Evolutionary conservation across 192 early-diverging fungal species (phyloP), one percentile per base, ranked within the genome.

Genomic region (Dissophora globulifera): DNA sequence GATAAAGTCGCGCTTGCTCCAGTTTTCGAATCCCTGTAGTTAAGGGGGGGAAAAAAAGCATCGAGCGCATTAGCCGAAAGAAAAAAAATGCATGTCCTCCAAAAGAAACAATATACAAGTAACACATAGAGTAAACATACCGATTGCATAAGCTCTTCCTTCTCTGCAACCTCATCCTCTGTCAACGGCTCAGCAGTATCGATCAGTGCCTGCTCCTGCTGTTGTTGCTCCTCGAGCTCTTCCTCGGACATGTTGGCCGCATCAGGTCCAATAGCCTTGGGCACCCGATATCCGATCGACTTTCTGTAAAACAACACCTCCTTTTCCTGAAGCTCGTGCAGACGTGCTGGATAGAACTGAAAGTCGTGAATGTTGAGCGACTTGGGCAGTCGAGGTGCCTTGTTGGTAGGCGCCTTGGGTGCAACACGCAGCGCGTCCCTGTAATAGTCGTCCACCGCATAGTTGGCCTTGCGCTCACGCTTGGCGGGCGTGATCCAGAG

Each of bases 401-500:
- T 85, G 41, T 81, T 83, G 3, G 80, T 59, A 15, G 81, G 60
- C 2, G 87, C 58, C 61, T 92, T 94, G 23, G 86, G 50, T 20
- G 81, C 83, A 41, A 87, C 81, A 17, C 92, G 87, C 38, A 97
- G 79, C 1, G 92, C 91, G 69, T 95, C 94, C 67, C 92, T 92
- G 62, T 95, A 97, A 78, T 95, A 97, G 72, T 95, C 93, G 58
- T 97, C 94, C 0, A 97, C 88, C 0, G 91, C 90, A 70, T 97
- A 97, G 78, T 93, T 95, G 30, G 87, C 92, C 76, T 95, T 95
- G 54, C 94, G 89, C 82, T 98, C 95, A 51, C 96, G 85, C 79
- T 99, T 97, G 30, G 93, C 90, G 1, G 96, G 97, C 59, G 93
- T 91, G 50, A 98, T 94, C 97, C 97, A 99, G 20, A 93, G 84